phyloP scores from a whole-genome alignment of 306 rosid genomes.

The Astragalus glycyphyllos region DNA sequence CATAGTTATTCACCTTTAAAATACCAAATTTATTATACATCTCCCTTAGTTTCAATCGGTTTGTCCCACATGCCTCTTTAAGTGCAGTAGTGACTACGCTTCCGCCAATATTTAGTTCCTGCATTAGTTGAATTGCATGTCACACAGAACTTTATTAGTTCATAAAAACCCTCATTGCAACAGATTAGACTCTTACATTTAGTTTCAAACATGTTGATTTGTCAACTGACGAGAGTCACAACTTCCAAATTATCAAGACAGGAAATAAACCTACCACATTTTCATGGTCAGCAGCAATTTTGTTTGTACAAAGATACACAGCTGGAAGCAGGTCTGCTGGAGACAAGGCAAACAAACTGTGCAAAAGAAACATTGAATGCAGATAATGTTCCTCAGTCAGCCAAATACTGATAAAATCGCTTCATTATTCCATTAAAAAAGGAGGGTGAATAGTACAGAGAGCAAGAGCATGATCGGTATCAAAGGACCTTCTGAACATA shows the following conservation, averaged over 20 bases:
- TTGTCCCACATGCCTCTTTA: conserved; percentile 89
- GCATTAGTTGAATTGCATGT: conserved; percentile 42
- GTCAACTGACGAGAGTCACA: neutral
- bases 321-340: conserved; percentile 87
- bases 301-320: conserved; percentile 88
- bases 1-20: too few relatives aligned
- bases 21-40: conserved; percentile 91
- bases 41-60: conserved; percentile 71
- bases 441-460: conserved; percentile 14
- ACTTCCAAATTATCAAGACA: conserved; percentile 11
- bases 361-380: conserved; percentile 40
- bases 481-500: conserved; percentile 86
- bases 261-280: conserved; percentile 63
- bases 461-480: conserved; percentile 35
- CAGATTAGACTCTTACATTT: conserved; percentile 11
- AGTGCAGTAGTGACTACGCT: conserved; percentile 83
- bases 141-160: conserved; percentile 5
- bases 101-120: conserved; percentile 93
- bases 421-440: conserved; percentile 29
- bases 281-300: conserved; percentile 88
- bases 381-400: conserved; percentile 45
- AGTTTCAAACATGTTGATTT: conserved; percentile 8
- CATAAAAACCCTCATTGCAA: conserved; percentile 30
- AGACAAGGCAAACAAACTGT: conserved; percentile 85
- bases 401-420: conserved; percentile 28